Percentiles rank a stretch among this genome's conserved stretches.
These are phyloP conservation scores for Vitis hybrid DNA, from an alignment of 177 flowering plant genomes.

Conservation along the genomic window DNA sequence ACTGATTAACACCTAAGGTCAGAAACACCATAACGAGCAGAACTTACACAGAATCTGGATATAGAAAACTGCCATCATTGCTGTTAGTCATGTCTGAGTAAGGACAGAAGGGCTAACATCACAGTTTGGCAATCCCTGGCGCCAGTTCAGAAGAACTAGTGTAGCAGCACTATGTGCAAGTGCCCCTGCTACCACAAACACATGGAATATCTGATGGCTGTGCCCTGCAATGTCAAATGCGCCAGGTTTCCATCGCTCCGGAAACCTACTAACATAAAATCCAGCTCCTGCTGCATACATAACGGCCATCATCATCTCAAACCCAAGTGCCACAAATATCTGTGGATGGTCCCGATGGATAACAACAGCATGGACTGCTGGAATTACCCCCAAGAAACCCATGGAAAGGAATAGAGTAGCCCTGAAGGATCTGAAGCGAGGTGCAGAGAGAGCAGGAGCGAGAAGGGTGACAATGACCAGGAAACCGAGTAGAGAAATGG, in stretches of 20 bases:
- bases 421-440: constrained; percentile 64
- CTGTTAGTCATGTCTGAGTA: neutral
- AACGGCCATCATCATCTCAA: constrained; percentile 74
- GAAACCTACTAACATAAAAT: constrained; percentile 73
- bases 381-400: constrained; percentile 89
- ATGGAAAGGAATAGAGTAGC: constrained; percentile 72
- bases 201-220: constrained; percentile 97
- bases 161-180: constrained; percentile 78
- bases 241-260: constrained; percentile 93
- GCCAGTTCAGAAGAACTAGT: constrained; percentile 61
- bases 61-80: neutral
- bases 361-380: constrained; percentile 67
- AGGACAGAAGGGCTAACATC: constrained; percentile 3
- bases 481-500: constrained; percentile 63
- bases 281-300: constrained; percentile 62
- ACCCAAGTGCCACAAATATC: constrained; percentile 51
- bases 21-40: too few species aligned
- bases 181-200: constrained; percentile 82
- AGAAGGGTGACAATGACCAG: constrained; percentile 66
- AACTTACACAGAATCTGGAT: neutral
- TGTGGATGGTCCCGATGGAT: constrained; percentile 57
- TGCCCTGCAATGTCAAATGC: constrained; percentile 88
- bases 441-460: constrained; percentile 62
- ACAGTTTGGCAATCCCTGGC: constrained; percentile 43
- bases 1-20: too few species aligned